Conservation (phyloP, 306 rosid species). For the Pachyrhizus erosus region DNA sequence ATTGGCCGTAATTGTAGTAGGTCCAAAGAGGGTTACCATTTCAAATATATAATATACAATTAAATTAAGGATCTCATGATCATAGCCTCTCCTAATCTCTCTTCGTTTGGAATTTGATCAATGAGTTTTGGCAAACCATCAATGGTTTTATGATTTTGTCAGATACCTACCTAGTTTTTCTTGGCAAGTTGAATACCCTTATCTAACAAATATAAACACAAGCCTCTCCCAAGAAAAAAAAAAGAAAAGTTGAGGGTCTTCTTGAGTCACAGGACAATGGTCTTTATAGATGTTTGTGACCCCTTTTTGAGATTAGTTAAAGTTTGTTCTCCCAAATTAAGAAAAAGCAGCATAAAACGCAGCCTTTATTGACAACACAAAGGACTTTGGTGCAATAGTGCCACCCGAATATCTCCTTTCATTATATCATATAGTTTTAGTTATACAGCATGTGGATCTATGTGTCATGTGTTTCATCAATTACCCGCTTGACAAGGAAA, state of each 20-base stretch:
- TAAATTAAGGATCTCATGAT: neutral
- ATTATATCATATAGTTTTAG: neutral
- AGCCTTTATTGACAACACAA: slow-evolving; percentile 47
- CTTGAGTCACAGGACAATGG: slow-evolving; percentile 26
- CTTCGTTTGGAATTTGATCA: neutral
- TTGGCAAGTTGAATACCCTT: neutral
- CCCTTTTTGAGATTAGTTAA: slow-evolving; percentile 41
- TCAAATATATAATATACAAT: neutral
- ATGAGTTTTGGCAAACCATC: slow-evolving; percentile 11
- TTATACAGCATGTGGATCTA: neutral
- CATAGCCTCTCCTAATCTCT: neutral
- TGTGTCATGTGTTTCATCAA: neutral
- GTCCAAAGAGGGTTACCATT: neutral
- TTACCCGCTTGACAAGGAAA: neutral
- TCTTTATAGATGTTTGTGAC: slow-evolving; percentile 39
- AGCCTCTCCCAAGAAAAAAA: neutral
- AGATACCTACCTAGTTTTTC: neutral
- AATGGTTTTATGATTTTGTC: slow-evolving; percentile 24
- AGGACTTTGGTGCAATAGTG: neutral
- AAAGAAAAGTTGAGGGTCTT: neutral
- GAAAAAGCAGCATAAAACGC: slow-evolving; percentile 35
- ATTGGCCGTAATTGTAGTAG: neutral
- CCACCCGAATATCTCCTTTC: slow-evolving; percentile 37
- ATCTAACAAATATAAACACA: neutral
- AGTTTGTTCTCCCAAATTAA: slow-evolving; percentile 34